Base-by-base conservation (phyloP, 441 rosid genomes). In the Brassica hybrid region DNA sequence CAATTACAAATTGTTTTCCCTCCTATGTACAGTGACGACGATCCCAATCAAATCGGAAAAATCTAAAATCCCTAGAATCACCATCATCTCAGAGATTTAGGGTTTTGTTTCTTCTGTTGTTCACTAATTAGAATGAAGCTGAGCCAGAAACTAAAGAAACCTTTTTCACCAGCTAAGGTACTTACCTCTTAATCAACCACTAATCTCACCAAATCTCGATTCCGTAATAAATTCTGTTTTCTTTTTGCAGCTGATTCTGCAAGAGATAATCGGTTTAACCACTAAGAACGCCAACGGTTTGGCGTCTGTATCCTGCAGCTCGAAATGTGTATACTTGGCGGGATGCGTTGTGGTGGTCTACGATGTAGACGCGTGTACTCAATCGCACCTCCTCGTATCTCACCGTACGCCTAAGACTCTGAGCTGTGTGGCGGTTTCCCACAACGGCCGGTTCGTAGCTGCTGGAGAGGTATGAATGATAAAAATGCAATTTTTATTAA, bases 301-400 rank as follows among this genome's bases (percentile, higher is more conserved):
- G 74, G 90, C 94, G 7, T 88, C 93, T 0, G 86, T 52, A 57
- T 62, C 81, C 5, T 81, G 81, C 12, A 82, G 80, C 12, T 34
- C 85, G 6, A 84, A 75, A 45, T 90, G 90, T 60, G 92, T 80
- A 61, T 94, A 94, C 75, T 78, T 88, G 41, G 98, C 96, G 0
- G 98, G 97, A 32, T 94, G 97, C 36, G 96, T 88, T 43, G 93
- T 80, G 79, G 97, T 91, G 78, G 81, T 87, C 73, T 88, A 85
- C 67, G 69, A 90, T 75, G 93, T 84, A 16, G 86, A 81, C 56
- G 81, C 87, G 0, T 83, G 80, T 38, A 73, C 81, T 52, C 98
- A 90, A 14, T 91, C 93, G 5, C 94, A 88, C 67, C 93, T 94
- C 63, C 65, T 84, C 71, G 92, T 82, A 48, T 82, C 96, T 81